Evolutionary conservation across 441 rosid species (phyloP).

Genomic region (Aquilaria agallochum): DNA sequence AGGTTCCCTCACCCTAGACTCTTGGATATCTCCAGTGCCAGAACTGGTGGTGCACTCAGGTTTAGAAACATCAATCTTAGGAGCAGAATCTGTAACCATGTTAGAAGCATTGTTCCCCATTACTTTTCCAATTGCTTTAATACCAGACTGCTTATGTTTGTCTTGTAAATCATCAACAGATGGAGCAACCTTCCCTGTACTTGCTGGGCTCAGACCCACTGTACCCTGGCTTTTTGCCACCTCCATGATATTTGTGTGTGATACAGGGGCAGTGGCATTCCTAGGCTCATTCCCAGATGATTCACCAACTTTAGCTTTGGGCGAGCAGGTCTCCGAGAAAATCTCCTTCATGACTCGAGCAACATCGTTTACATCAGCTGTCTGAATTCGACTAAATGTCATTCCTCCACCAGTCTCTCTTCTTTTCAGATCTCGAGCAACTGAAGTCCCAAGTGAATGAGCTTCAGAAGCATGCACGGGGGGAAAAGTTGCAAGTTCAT

Average conservation of each 20-base stretch:
- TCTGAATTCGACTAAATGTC: conserved; percentile 43
- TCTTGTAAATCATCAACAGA: conserved; percentile 16
- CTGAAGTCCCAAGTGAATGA: conserved; percentile 20
- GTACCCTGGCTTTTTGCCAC: conserved; percentile 22
- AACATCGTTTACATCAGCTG: conserved; percentile 70
- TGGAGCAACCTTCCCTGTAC: conserved; percentile 21
- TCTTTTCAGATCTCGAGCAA: conserved; percentile 38
- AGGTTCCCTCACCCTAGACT: too few species aligned
- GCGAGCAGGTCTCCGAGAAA: conserved; percentile 62
- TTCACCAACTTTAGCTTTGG: conserved; percentile 47
- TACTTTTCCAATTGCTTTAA: too few species aligned
- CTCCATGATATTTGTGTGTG: conserved; percentile 20
- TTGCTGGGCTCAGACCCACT: conserved; percentile 2
- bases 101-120: too few species aligned
- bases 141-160: conserved; percentile 3
- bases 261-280: conserved; percentile 23
- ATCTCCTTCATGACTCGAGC: conserved; percentile 87
- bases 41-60: too few species aligned
- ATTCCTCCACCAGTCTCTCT: conserved; percentile 33
- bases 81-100: too few species aligned
- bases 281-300: conserved; percentile 29
- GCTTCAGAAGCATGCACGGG: conserved; percentile 31
- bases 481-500: conserved; percentile 22
- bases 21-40: too few species aligned
- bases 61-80: too few species aligned